These are phyloP conservation scores for Diutina neorugosa DNA, from an alignment of 1,139 yeast genomes.

Conservation along the genomic window DNA sequence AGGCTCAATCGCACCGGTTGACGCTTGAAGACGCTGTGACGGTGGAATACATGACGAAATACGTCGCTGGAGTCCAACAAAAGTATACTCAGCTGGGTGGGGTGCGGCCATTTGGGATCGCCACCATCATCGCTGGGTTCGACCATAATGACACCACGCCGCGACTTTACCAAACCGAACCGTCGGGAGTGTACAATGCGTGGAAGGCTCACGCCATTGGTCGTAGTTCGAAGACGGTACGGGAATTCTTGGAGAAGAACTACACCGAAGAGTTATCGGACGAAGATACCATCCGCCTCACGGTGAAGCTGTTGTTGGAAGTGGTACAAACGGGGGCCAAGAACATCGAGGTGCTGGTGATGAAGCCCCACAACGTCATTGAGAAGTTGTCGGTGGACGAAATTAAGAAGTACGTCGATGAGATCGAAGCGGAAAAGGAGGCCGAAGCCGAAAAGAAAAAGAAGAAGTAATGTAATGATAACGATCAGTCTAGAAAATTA, in stretches of 20 bases:
- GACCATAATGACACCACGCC: conserved; percentile 79
- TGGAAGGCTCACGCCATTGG: conserved; percentile 99
- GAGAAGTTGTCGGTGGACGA: conserved; percentile 55
- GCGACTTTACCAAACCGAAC: conserved; percentile 87
- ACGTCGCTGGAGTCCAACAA: conserved; percentile 96
- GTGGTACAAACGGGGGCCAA: conserved; percentile 98
- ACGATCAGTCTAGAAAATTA: background rate
- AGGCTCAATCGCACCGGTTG: conserved; percentile 92
- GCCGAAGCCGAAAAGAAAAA: conserved; percentile 84
- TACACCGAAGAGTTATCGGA: conserved; percentile 63
- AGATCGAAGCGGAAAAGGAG: conserved; percentile 84
- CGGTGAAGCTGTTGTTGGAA: conserved; percentile 80
- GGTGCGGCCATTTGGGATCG: conserved; percentile 89
- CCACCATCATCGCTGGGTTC: conserved; percentile 91
- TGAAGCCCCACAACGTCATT: conserved; percentile 54
- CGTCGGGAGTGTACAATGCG: conserved; percentile 95
- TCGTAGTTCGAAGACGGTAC: conserved; percentile 86
- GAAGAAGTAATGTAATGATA: conserved; percentile 7
- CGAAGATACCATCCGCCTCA: conserved; percentile 66
- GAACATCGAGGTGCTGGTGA: conserved; percentile 84
- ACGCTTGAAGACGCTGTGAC: conserved; percentile 91
- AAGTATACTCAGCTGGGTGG: conserved; percentile 98
- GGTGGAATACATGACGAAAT: conserved; percentile 83
- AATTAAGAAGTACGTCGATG: conserved; percentile 64
- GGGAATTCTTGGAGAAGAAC: conserved; percentile 89